phyloP scores from a whole-genome alignment of 768 basidiomycete genomes.

The Auricularia sp. region DNA sequence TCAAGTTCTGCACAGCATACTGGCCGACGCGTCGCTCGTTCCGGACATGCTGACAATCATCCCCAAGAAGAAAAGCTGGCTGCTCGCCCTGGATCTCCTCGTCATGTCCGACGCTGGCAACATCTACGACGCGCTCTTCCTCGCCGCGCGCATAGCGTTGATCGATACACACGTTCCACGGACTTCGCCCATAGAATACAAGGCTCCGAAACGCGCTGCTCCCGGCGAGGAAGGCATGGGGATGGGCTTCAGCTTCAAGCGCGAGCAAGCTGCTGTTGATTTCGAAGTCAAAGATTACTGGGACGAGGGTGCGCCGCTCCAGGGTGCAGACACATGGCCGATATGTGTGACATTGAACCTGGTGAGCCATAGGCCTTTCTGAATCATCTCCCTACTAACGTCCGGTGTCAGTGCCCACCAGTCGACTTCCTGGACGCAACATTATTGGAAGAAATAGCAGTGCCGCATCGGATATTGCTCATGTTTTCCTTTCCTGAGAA shows the following conservation, averaged over 20 bases:
- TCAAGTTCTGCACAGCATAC: slow-evolving; percentile 47
- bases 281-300: slow-evolving; percentile 83
- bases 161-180: slow-evolving; percentile 75
- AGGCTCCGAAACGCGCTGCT: slow-evolving; percentile 27
- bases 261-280: slow-evolving; percentile 55
- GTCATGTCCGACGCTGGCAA: slow-evolving; percentile 70
- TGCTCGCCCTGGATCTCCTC: slow-evolving; percentile 64
- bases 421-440: slow-evolving; percentile 69
- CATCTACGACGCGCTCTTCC: slow-evolving; percentile 64
- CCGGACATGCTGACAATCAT: slow-evolving; percentile 53
- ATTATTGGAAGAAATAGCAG: slow-evolving; percentile 58
- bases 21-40: slow-evolving; percentile 57
- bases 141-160: slow-evolving; percentile 68
- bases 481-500: slow-evolving; percentile 49
- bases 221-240: slow-evolving; percentile 11
- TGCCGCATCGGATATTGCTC: slow-evolving; percentile 48
- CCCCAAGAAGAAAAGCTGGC: slow-evolving; percentile 58
- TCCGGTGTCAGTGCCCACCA: slow-evolving; percentile 23
- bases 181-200: slow-evolving; percentile 63
- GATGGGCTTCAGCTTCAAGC: slow-evolving; percentile 42
- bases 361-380: slow-evolving; percentile 31
- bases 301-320: slow-evolving; percentile 69
- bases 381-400: not conserved
- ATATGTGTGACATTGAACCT: slow-evolving; percentile 70
- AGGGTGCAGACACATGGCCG: slow-evolving; percentile 59